These are phyloP conservation scores for Mycosarcoma mackinlayi DNA, from an alignment of 1,284 basidiomycete genomes.

Conservation along the genomic window DNA sequence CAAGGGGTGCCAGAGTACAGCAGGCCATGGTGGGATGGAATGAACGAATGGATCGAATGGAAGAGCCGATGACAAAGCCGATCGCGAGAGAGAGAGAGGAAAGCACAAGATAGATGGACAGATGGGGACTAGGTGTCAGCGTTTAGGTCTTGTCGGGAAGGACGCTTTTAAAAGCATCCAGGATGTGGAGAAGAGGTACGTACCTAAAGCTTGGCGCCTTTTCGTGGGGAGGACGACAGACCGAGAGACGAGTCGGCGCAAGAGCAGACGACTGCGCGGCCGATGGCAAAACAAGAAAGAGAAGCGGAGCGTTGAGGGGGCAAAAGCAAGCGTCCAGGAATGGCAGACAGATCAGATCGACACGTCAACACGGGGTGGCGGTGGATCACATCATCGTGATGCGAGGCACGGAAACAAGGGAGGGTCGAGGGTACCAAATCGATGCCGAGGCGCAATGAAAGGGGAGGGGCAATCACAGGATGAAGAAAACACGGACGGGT, in stretches of 20 bases:
- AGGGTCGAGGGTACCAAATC: constrained; percentile 21
- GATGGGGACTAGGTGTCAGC: constrained; percentile 20
- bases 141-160: neutral
- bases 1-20: constrained; percentile 17
- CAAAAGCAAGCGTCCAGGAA: neutral
- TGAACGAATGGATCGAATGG: too few species aligned
- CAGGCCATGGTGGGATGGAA: constrained; percentile 22
- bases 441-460: constrained; percentile 6
- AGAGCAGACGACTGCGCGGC: constrained; percentile 7
- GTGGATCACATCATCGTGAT: constrained; percentile 22
- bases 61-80: neutral
- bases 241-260: constrained; percentile 4
- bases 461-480: neutral
- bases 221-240: constrained; percentile 8
- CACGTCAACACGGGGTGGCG: neutral
- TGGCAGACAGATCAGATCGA: neutral
- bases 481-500: constrained; percentile 8
- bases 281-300: constrained; percentile 1
- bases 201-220: constrained; percentile 31
- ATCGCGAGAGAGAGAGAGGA: neutral
- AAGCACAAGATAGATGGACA: neutral
- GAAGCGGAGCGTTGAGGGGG: neutral
- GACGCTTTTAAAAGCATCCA: constrained; percentile 15
- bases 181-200: neutral
- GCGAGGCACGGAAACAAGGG: constrained; percentile 5